phyloP scores from a whole-genome alignment of 116 monocot species.

The Trichopus zeylanicus region DNA sequence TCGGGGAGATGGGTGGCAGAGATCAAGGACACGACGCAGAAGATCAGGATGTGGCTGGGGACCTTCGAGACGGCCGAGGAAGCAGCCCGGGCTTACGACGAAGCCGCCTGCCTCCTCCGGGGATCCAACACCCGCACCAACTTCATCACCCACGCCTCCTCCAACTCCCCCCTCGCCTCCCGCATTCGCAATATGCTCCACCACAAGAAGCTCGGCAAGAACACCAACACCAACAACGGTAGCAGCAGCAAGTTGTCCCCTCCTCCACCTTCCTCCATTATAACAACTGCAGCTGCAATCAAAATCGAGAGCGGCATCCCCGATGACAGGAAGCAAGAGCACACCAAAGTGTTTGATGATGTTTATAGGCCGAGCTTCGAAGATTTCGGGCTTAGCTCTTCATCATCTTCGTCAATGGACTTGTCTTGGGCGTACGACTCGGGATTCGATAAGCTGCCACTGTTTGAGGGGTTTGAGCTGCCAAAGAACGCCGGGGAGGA shows the following conservation, averaged over 20 bases:
- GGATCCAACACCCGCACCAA: constrained; percentile 68
- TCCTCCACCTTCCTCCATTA: not conserved
- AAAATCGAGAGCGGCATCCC: too few species aligned
- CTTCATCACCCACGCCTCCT: constrained; percentile 21
- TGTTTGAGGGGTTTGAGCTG: constrained; percentile 24
- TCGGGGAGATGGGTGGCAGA: constrained; percentile 77
- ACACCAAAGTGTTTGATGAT: constrained; percentile 10
- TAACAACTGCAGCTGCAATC: too few species aligned
- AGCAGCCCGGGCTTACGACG: constrained; percentile 64
- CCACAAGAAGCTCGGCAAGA: constrained; percentile 27
- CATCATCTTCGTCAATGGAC: constrained; percentile 4
- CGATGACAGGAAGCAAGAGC: too few species aligned
- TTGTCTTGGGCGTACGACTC: constrained; percentile 29
- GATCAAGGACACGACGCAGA: constrained; percentile 71
- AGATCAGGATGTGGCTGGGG: constrained; percentile 72
- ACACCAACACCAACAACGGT: not conserved
- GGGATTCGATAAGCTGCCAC: constrained; percentile 20
- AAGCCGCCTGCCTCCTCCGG: constrained; percentile 68
- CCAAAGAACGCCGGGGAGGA: constrained; percentile 2
- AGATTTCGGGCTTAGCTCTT: not conserved
- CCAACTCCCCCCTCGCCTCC: constrained; percentile 34
- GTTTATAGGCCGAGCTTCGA: constrained; percentile 28
- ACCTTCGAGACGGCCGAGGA: constrained; percentile 74
- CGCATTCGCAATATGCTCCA: constrained; percentile 39
- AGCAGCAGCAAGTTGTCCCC: not conserved